phyloP scores from a whole-genome alignment of 2,329 filamentous ascomycete species.

The Nemania sp. region DNA sequence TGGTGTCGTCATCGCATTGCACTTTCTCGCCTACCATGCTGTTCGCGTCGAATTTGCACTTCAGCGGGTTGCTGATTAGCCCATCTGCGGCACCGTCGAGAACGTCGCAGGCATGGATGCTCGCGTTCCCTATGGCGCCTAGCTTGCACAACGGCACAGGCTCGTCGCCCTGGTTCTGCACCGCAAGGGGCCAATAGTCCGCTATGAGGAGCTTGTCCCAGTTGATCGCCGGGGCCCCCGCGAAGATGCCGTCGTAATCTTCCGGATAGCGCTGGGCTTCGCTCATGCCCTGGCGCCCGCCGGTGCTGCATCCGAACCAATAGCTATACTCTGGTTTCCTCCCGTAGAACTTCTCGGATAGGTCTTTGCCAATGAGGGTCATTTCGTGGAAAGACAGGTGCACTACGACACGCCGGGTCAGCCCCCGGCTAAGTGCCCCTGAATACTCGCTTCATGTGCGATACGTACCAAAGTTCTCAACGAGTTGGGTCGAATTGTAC shows the following conservation, averaged over 20 bases:
- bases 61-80: constrained; percentile 50
- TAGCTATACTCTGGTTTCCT: constrained; percentile 51
- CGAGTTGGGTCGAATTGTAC: constrained; percentile 29
- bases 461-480: constrained; percentile 40
- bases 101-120: constrained; percentile 52
- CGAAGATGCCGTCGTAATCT: constrained; percentile 59
- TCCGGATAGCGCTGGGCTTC: constrained; percentile 55
- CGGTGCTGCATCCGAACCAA: constrained; percentile 59
- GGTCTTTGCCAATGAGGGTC: constrained; percentile 52
- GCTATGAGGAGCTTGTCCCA: constrained; percentile 26
- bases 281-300: constrained; percentile 58
- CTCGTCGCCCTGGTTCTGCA: constrained; percentile 39
- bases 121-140: constrained; percentile 44
- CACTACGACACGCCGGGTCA: constrained; percentile 24
- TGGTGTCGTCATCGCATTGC: constrained; percentile 33
- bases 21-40: constrained; percentile 43
- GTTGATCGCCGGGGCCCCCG: constrained; percentile 44
- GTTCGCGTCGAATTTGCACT: constrained; percentile 48
- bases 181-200: constrained; percentile 45
- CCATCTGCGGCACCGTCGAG: constrained; percentile 53
- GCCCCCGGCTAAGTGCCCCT: background rate
- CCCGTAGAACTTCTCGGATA: constrained; percentile 55
- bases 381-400: constrained; percentile 50
- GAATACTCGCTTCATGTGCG: background rate
- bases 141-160: constrained; percentile 29